phyloP scores from a whole-genome alignment of 2,329 filamentous ascomycete genomes.

The Byssochlamys sp. region DNA sequence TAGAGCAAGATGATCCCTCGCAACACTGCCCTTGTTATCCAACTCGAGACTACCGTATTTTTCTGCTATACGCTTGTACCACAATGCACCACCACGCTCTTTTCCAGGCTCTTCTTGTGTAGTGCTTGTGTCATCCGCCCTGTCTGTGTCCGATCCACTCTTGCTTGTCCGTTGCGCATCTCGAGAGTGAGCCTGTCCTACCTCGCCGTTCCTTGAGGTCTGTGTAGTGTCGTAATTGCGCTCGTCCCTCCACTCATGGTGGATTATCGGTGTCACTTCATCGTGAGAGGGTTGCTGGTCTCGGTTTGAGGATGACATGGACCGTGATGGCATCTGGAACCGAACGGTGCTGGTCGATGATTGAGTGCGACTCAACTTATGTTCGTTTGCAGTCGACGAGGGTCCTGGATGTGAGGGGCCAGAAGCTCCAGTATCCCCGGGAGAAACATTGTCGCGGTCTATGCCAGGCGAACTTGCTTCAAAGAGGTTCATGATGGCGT shows the following conservation, averaged over 20 bases:
- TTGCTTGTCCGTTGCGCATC: slow-evolving; percentile 3
- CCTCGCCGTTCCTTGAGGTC: slow-evolving; percentile 9
- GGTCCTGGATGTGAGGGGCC: slow-evolving; percentile 16
- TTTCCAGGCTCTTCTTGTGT: not conserved
- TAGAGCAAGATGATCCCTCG: slow-evolving; percentile 55
- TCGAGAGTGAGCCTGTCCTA: slow-evolving; percentile 1
- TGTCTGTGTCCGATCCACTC: slow-evolving; percentile 5
- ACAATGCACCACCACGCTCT: slow-evolving; percentile 17
- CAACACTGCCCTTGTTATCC: slow-evolving; percentile 58
- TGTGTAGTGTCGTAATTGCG: slow-evolving; percentile 27
- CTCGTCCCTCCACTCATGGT: slow-evolving; percentile 8
- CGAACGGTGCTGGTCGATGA: slow-evolving; percentile 12
- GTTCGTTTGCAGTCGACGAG: slow-evolving; percentile 9
- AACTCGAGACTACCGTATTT: slow-evolving; percentile 55
- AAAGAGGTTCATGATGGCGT: slow-evolving; percentile 27
- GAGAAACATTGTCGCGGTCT: slow-evolving; percentile 4
- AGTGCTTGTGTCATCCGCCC: slow-evolving; percentile 1
- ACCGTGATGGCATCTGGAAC: not conserved
- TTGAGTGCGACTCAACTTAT: slow-evolving; percentile 9
- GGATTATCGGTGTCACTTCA: slow-evolving; percentile 26
- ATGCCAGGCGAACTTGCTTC: slow-evolving; percentile 14
- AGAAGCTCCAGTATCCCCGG: slow-evolving; percentile 3
- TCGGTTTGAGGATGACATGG: slow-evolving; percentile 10
- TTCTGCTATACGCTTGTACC: slow-evolving; percentile 44
- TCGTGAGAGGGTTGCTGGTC: slow-evolving; percentile 8